phyloP scores from a whole-genome alignment of 1,284 basidiomycete genomes.

The Ustilago cynodontis region DNA sequence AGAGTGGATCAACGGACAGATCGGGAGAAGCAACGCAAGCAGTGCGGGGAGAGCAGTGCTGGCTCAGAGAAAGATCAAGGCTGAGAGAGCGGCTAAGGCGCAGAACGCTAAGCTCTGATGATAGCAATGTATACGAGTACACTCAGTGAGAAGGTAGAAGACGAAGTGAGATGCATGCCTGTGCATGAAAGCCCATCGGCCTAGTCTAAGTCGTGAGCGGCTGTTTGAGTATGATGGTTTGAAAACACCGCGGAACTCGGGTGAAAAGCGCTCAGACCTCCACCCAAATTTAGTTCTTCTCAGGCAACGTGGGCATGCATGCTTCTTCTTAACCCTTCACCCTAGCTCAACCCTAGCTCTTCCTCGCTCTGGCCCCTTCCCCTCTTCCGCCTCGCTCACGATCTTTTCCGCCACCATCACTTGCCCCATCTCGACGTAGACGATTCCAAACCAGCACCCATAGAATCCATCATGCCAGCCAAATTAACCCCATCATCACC shows the following conservation, averaged over 20 bases:
- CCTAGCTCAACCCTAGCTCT: no score
- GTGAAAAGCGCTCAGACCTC: conserved; percentile 15
- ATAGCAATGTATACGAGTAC: neutral
- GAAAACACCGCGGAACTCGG: conserved; percentile 9
- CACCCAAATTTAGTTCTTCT: conserved; percentile 6
- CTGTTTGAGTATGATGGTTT: neutral
- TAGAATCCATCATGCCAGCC: neutral
- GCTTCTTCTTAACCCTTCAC: neutral
- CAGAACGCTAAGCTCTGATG: conserved; percentile 18
- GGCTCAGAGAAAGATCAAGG: conserved; percentile 41
- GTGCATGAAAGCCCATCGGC: neutral
- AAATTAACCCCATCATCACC: neutral
- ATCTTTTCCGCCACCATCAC: no score
- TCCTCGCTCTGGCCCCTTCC: no score
- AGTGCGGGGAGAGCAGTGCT: conserved; percentile 53
- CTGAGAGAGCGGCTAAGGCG: conserved; percentile 25
- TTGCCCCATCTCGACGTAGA: neutral
- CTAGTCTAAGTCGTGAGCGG: no score
- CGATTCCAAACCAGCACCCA: neutral
- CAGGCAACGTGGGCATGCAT: conserved; percentile 24
- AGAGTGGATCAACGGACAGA: conserved; percentile 43
- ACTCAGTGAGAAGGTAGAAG: neutral
- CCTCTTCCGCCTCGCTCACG: neutral
- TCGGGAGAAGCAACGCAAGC: conserved; percentile 48
- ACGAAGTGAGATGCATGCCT: neutral